These are phyloP conservation scores for Pugionium dolabratum DNA, from an alignment of 345 rosid genomes.

Conservation along the genomic window DNA sequence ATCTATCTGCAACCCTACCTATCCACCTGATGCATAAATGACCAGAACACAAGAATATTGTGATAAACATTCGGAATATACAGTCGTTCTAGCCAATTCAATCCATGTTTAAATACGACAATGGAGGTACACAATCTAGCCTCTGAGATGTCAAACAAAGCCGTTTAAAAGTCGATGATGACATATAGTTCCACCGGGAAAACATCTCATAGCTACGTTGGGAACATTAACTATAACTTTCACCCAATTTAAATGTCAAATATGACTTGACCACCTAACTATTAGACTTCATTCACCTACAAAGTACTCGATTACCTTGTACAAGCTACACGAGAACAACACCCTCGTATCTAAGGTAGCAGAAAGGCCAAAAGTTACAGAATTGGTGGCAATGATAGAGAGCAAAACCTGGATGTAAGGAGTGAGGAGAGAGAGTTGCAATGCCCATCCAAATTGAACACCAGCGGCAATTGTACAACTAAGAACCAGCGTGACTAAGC, in stretches of 20 bases:
- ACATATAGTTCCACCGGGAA: conserved; percentile 7
- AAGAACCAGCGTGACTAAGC: conserved; percentile 61
- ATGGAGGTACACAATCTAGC: conserved; percentile 8
- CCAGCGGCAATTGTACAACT: conserved; percentile 95
- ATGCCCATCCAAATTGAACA: conserved; percentile 98
- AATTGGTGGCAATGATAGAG: background rate
- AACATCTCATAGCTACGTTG: background rate
- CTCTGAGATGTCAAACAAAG: background rate
- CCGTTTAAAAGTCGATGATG: background rate
- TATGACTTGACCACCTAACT: conserved; percentile 2
- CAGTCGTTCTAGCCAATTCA: background rate
- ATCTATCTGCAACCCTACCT: background rate
- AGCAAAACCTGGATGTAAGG: conserved; percentile 84
- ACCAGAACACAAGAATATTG: background rate
- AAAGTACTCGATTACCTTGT: conserved; percentile 3
- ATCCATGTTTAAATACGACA: background rate
- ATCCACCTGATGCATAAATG: conserved; percentile 16
- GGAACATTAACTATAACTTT: background rate
- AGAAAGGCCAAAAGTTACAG: background rate
- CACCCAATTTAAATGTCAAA: conserved; percentile 18
- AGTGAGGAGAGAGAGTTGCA: conserved; percentile 90
- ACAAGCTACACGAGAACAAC: conserved; percentile 12
- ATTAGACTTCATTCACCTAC: conserved; percentile 5
- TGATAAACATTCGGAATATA: background rate
- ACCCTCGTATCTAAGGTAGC: background rate